phyloP scores from a whole-genome alignment of 176 grass and related monocot genomes.

The Thinopyrum elongatum region DNA sequence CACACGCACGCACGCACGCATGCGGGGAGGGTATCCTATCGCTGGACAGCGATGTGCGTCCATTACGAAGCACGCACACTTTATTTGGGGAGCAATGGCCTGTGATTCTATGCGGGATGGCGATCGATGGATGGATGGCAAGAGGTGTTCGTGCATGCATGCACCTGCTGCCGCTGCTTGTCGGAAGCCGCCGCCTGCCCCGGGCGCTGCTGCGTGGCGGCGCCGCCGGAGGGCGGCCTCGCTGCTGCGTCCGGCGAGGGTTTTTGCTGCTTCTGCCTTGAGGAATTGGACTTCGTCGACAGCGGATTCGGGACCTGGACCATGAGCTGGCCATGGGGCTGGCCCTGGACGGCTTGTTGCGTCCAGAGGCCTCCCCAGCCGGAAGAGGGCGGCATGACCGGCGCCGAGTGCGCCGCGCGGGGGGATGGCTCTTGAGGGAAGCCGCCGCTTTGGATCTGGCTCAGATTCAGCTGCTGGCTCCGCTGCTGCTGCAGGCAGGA shows the following conservation, averaged over 20 bases:
- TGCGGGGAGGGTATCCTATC: not conserved
- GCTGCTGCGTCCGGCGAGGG: slow-evolving; percentile 20
- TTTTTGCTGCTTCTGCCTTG: slow-evolving; percentile 22
- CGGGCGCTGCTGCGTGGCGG: slow-evolving; percentile 5
- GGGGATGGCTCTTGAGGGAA: slow-evolving; percentile 30
- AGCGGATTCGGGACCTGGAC: slow-evolving; percentile 28
- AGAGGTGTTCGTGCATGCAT: slow-evolving; percentile 28
- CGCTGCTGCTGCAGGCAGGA: slow-evolving; percentile 67
- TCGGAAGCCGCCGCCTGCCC: slow-evolving; percentile 34
- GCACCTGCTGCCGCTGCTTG: slow-evolving; percentile 56
- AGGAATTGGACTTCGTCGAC: slow-evolving; percentile 17
- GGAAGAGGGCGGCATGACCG: slow-evolving; percentile 36
- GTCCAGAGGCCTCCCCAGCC: slow-evolving; percentile 32
- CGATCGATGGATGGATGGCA: slow-evolving; percentile 4
- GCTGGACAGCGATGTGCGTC: slow-evolving; percentile 37
- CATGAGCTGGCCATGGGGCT: not conserved
- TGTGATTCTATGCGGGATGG: slow-evolving; percentile 34
- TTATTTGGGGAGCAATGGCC: not conserved
- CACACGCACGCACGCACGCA: not conserved
- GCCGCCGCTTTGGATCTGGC: slow-evolving; percentile 28
- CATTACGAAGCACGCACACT: too few species aligned
- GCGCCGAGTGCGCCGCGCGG: slow-evolving; percentile 24
- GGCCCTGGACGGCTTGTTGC: not conserved
- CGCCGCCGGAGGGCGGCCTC: not conserved
- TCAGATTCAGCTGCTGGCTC: slow-evolving; percentile 38